A percentile compares a stretch with the other conserved stretches of the same genome.
phyloP scores from a whole-genome alignment of 805 yeast species.

The Starmerella lactis-condensi region DNA sequence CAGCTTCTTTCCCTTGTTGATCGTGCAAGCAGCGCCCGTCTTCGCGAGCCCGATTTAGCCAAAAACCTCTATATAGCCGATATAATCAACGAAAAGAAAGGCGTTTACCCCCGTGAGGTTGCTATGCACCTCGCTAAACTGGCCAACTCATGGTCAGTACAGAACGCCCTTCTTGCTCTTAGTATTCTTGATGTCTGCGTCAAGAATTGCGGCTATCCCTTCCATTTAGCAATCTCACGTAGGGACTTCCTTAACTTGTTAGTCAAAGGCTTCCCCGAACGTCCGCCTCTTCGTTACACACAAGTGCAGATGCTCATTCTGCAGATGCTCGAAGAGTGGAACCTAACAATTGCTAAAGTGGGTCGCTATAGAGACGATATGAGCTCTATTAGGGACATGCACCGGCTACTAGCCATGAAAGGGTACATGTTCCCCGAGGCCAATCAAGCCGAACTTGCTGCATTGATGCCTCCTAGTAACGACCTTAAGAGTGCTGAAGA shows the following conservation, averaged over 20 bases:
- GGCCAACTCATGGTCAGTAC: constrained; percentile 66
- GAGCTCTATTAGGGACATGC: constrained; percentile 89
- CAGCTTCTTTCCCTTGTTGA: constrained; percentile 23
- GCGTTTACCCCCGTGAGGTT: constrained; percentile 78
- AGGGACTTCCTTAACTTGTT: constrained; percentile 87
- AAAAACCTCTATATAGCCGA: constrained; percentile 86
- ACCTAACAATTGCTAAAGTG: constrained; percentile 79
- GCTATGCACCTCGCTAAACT: constrained; percentile 68
- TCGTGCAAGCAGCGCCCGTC: constrained; percentile 73
- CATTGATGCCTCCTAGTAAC: constrained; percentile 58
- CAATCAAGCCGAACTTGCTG: constrained; percentile 79
- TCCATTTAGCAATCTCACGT: constrained; percentile 84
- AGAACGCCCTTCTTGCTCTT: constrained; percentile 67
- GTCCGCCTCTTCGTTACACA: constrained; percentile 73
- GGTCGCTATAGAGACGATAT: constrained; percentile 80
- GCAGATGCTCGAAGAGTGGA: constrained; percentile 93
- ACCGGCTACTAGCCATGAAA: constrained; percentile 67
- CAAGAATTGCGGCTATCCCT: constrained; percentile 94
- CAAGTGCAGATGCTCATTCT: constrained; percentile 68
- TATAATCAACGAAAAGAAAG: constrained; percentile 80
- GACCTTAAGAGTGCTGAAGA: constrained; percentile 75
- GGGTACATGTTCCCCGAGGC: constrained; percentile 90
- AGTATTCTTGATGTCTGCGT: constrained; percentile 67
- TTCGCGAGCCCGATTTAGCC: constrained; percentile 72
- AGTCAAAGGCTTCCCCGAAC: constrained; percentile 83